Percentiles rank a stretch among this genome's conserved stretches.
Conservation (phyloP, 495 filamentous ascomycete species). For the Darksidea phi region DNA sequence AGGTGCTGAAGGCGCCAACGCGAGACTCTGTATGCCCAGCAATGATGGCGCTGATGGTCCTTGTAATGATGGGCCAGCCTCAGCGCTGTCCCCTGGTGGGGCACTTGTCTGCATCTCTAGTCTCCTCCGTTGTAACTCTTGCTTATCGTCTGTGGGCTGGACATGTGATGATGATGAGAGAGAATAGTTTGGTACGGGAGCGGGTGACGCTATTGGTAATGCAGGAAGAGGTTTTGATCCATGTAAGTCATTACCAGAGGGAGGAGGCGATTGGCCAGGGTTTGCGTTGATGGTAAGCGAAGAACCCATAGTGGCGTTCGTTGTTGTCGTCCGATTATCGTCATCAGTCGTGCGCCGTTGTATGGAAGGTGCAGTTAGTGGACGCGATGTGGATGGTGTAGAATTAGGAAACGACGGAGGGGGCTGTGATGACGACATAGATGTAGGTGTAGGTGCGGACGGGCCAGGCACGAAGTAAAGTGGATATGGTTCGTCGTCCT, state of each 20-base stretch:
- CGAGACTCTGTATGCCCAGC: background rate
- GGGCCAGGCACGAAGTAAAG: conserved; percentile 20
- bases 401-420: background rate
- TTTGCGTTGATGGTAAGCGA: conserved; percentile 11
- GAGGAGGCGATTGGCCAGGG: background rate
- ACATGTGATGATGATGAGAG: conserved; percentile 19
- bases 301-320: background rate
- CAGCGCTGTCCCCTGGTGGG: conserved; percentile 56
- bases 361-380: background rate
- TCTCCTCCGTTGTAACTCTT: conserved; percentile 74
- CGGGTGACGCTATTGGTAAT: background rate
- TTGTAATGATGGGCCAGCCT: background rate
- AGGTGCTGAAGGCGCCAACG: conserved; percentile 60
- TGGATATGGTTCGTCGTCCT: conserved; percentile 23
- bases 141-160: conserved; percentile 68
- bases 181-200: conserved; percentile 18
- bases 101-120: conserved; percentile 71
- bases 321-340: background rate
- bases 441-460: conserved; percentile 1
- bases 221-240: conserved; percentile 19
- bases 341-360: conserved; percentile 1
- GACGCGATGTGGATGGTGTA: conserved; percentile 5
- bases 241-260: background rate
- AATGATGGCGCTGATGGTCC: conserved; percentile 9
- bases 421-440: background rate